phyloP scores from a whole-genome alignment of 805 yeast species.

The Blastobotrys attinorum region DNA sequence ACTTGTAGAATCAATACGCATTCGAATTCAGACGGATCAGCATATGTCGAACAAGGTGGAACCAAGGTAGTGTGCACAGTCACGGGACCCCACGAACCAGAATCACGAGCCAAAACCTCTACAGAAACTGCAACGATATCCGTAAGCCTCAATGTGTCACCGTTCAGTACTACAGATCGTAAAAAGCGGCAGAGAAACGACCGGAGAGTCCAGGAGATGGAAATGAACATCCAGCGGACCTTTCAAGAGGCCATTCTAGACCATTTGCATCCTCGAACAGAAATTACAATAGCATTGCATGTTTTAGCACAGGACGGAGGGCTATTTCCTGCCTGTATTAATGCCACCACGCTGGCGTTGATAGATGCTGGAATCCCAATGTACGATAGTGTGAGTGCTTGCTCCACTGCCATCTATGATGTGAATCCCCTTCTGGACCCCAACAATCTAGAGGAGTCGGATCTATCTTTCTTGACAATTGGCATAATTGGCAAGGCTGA shows the following conservation, averaged over 20 bases:
- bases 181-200: slow-evolving; percentile 64
- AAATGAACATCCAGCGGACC: slow-evolving; percentile 25
- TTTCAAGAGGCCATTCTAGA: slow-evolving; percentile 54
- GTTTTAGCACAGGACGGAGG: slow-evolving; percentile 91
- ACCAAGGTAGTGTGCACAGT: slow-evolving; percentile 81
- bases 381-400: slow-evolving; percentile 81
- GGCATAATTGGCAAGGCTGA: slow-evolving; percentile 81
- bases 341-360: slow-evolving; percentile 81
- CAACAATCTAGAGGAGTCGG: slow-evolving; percentile 74
- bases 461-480: slow-evolving; percentile 70
- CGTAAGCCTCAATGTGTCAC: slow-evolving; percentile 64
- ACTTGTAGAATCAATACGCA: slow-evolving; percentile 81
- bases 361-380: slow-evolving; percentile 94
- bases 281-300: slow-evolving; percentile 65
- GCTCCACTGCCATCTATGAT: slow-evolving; percentile 74
- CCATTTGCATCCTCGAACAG: slow-evolving; percentile 73
- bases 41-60: slow-evolving; percentile 87
- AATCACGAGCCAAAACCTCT: slow-evolving; percentile 37
- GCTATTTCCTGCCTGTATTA: slow-evolving; percentile 65
- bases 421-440: slow-evolving; percentile 74
- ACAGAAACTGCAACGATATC: slow-evolving; percentile 48
- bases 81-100: slow-evolving; percentile 86
- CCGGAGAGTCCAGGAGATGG: slow-evolving; percentile 28
- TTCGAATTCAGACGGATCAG: slow-evolving; percentile 75
- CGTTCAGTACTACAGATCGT: slow-evolving; percentile 72